Conservation (phyloP, 148 eudicot species). For the Agrostemma githago region DNA sequence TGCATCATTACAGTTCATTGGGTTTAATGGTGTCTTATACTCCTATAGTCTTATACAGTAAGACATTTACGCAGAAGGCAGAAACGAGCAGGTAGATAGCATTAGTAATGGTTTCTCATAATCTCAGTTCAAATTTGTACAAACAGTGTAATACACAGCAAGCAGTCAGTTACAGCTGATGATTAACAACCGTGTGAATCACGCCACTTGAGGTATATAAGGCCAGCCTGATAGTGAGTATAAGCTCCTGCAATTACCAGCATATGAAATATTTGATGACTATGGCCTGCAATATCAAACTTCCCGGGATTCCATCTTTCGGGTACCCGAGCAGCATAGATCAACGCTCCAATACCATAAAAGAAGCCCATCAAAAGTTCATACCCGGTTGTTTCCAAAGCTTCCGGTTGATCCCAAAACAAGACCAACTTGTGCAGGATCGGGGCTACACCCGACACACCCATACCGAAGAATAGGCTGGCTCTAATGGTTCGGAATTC, state of each 20-base stretch:
- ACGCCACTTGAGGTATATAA: slow-evolving; percentile 47
- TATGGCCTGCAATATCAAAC: slow-evolving; percentile 50
- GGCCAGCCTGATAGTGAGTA: slow-evolving; percentile 39
- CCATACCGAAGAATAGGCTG: slow-evolving; percentile 46
- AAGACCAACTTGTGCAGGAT: slow-evolving; percentile 37
- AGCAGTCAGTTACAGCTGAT: not conserved
- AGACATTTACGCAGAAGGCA: not conserved
- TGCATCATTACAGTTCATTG: too few species aligned
- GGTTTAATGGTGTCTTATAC: too few species aligned
- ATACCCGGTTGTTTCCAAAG: slow-evolving; percentile 31
- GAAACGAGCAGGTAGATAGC: too few species aligned
- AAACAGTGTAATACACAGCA: not conserved
- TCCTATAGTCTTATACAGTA: too few species aligned
- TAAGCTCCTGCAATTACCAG: slow-evolving; percentile 48
- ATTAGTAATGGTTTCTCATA: not conserved
- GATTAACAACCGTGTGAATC: slow-evolving; percentile 38
- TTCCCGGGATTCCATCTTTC: slow-evolving; percentile 50
- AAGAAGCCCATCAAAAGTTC: slow-evolving; percentile 39
- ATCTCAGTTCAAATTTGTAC: not conserved
- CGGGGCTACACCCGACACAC: slow-evolving; percentile 41
- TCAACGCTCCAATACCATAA: slow-evolving; percentile 39
- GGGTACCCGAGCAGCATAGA: slow-evolving; percentile 40
- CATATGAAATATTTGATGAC: slow-evolving; percentile 51
- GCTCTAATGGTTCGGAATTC: slow-evolving; percentile 38
- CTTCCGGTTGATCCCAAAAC: slow-evolving; percentile 34